A percentile compares a stretch with the other conserved stretches of the same genome.
Evolutionary conservation across 768 basidiomycete genomes (phyloP).

Genomic region (Mycena crocata): DNA sequence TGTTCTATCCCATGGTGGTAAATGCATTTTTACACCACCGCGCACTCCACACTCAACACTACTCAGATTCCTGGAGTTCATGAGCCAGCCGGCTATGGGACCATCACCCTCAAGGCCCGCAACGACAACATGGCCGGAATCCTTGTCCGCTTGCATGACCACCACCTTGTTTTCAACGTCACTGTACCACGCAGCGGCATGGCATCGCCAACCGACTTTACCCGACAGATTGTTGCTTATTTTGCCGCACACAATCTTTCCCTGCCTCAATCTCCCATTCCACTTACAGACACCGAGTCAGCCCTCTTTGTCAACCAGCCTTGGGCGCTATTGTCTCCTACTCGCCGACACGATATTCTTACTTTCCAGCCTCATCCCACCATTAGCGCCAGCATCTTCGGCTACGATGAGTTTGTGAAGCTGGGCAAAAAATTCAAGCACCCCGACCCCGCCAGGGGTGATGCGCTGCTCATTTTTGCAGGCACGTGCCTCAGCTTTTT

Average conservation of each 20-base stretch:
- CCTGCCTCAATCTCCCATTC: neutral
- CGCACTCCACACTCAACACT: no score
- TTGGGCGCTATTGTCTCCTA: neutral
- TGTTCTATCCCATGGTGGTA: neutral
- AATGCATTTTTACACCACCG: no score
- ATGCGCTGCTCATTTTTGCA: neutral
- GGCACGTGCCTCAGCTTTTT: neutral
- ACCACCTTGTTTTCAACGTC: neutral
- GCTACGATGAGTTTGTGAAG: neutral
- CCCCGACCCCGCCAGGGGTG: neutral
- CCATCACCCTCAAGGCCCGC: neutral
- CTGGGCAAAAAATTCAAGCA: conserved; percentile 2
- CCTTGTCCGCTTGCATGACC: neutral
- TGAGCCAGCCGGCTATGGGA: conserved; percentile 15
- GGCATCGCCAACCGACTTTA: neutral
- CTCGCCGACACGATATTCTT: neutral
- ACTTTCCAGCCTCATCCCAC: conserved; percentile 8
- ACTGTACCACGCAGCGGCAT: neutral
- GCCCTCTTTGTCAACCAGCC: neutral
- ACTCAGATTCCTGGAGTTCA: conserved; percentile 9
- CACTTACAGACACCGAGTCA: neutral
- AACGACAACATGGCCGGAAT: neutral
- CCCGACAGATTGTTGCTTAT: neutral
- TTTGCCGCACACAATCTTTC: neutral
- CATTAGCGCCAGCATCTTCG: conserved; percentile 15